Base-by-base conservation (phyloP, 2,329 filamentous ascomycete genomes). In the Lasiodiplodia sp. region DNA sequence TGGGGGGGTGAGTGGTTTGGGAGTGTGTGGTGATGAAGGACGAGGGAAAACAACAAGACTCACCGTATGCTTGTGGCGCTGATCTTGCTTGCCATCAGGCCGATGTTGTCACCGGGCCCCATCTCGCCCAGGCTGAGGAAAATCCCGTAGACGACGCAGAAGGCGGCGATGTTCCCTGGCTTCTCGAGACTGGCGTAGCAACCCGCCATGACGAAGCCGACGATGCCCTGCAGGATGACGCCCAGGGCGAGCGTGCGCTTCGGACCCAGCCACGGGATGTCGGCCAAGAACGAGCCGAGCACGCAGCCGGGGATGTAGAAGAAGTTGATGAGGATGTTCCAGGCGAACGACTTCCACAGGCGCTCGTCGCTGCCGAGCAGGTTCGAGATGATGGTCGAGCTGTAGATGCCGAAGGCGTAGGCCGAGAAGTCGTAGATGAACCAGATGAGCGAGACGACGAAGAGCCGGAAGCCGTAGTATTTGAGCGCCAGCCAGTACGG, bases 91-190 rank as follows among this genome's bases (percentile, higher is more conserved):
- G 94, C 94, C 37, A 96, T 80, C 0, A 97, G 86, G 2, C 94
- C 94, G 73, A 97, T 97, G 78, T 97, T 97, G 82, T 97, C 92
- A 14, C 94, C 94, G 0, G 94, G 93, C 0, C 94, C 94, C 51
- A 96, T 81, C 78, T 96, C 93, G 62, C 92, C 92, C 1, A 95
- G 84, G 0, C 90, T 87, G 1, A 93, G 83, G 82, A 96, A 96
- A 71, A 96, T 85, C 18, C 87, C 92, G 73, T 94, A 95, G 2
- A 95, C 88, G 5, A 94, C 90, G 1, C 92, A 90, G 73, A 96
- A 96, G 0, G 85, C 92, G 8, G 85, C 92, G 4, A 96, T 88
- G 69, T 93, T 88, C 69, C 85, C 75, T 0, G 89, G 83, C 64
- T 88, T 85, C 0, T 89, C 88, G n/a, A 97, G 86, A 65, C 85